Conservation (phyloP, 352 stramenopile genomes). For the Pythium brassicae region DNA sequence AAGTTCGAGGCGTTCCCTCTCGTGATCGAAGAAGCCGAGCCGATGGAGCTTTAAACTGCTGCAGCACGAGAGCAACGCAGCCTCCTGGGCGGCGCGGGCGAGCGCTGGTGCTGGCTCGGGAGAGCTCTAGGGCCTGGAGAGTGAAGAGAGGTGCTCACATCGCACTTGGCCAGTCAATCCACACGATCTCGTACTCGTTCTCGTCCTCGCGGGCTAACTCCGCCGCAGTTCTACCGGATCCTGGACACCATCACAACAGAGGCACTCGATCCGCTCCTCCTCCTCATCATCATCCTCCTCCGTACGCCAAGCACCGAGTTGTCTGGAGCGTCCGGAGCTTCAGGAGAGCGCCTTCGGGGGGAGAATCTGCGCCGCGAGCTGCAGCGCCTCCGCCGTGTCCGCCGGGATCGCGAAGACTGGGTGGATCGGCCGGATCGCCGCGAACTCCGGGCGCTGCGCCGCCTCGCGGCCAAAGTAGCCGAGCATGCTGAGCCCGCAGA, state of each 20-base stretch:
- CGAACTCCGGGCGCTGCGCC: constrained; percentile 45
- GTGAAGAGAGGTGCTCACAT: too few species aligned
- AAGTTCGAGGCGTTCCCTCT: constrained; percentile 74
- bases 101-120: background rate
- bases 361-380: constrained; percentile 77
- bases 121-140: too few species aligned
- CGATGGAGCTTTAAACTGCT: constrained; percentile 70
- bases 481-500: constrained; percentile 93
- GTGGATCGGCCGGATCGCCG: constrained; percentile 87
- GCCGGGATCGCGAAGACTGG: constrained; percentile 94
- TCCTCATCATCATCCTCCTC: background rate
- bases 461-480: constrained; percentile 87
- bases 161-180: too few species aligned
- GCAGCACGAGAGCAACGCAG: background rate
- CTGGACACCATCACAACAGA: too few species aligned
- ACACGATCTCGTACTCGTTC: too few species aligned
- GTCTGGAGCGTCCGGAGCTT: background rate
- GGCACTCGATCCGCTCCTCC: background rate
- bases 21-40: constrained; percentile 67
- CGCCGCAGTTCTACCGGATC: too few species aligned
- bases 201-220: too few species aligned
- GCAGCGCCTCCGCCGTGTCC: constrained; percentile 87
- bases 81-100: too few species aligned
- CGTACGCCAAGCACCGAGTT: background rate
- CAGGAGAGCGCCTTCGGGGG: constrained; percentile 10